Conservation (phyloP, 805 yeast genomes). For the Pichia gijzeniarum region DNA sequence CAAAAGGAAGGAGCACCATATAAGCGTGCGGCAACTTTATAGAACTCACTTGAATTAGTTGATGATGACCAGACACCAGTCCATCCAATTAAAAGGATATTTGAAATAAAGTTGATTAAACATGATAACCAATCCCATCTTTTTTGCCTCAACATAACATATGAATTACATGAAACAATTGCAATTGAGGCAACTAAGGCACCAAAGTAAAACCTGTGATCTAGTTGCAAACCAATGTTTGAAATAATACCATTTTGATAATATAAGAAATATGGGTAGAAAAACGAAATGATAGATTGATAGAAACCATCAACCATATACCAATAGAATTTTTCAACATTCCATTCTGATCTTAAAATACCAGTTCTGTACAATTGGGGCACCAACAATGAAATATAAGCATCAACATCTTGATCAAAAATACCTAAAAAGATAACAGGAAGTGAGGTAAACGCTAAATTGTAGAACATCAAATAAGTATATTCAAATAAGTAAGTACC, state of each 20-base stretch:
- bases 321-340: conserved; percentile 57
- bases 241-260: conserved; percentile 38
- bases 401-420: conserved; percentile 75
- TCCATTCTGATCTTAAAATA: conserved; percentile 67
- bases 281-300: conserved; percentile 67
- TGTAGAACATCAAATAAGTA: conserved; percentile 75
- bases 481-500: conserved; percentile 75
- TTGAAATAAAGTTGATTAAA: conserved; percentile 50
- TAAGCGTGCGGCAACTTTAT: conserved; percentile 57
- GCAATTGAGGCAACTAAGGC: conserved; percentile 60
- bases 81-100: conserved; percentile 62
- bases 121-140: conserved; percentile 78
- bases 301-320: conserved; percentile 75
- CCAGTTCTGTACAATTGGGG: conserved; percentile 75
- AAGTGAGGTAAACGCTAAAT: conserved; percentile 74
- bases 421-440: conserved; percentile 76
- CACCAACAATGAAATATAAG: conserved; percentile 58
- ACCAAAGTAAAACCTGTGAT: conserved; percentile 73
- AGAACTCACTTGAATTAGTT: conserved; percentile 48
- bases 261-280: conserved; percentile 60
- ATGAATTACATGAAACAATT: conserved; percentile 59
- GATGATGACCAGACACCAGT: conserved; percentile 73
- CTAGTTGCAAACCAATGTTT: conserved; percentile 42
- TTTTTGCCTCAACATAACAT: conserved; percentile 59
- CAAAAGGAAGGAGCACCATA: conserved; percentile 60